A percentile compares a stretch with the other conserved stretches of the same genome.
Conservation (phyloP, 352 stramenopile genomes). For the Phytophthora tubulina region DNA sequence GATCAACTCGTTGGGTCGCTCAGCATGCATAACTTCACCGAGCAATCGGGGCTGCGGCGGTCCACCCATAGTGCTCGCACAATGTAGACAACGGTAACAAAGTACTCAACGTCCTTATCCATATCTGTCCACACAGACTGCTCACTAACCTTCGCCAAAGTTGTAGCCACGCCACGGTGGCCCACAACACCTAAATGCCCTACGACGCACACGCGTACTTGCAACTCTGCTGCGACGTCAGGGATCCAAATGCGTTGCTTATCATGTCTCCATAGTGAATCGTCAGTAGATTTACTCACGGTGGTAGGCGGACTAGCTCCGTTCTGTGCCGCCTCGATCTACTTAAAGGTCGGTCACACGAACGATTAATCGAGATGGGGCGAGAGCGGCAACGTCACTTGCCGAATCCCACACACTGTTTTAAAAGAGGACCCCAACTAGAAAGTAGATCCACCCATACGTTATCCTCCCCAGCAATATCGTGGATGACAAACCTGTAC, state of each 20-base stretch:
- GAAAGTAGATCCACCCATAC: slow-evolving; percentile 22
- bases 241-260: slow-evolving; percentile 14
- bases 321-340: not conserved
- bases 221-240: slow-evolving; percentile 18
- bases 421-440: slow-evolving; percentile 7
- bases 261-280: not conserved
- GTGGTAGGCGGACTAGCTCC: not conserved
- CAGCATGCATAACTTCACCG: not conserved
- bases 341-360: slow-evolving; percentile 4
- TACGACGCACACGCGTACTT: slow-evolving; percentile 39
- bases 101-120: slow-evolving; percentile 20
- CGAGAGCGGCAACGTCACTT: not conserved
- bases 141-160: slow-evolving; percentile 6
- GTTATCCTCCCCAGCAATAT: slow-evolving; percentile 20
- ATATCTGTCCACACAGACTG: slow-evolving; percentile 29
- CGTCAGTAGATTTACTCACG: not conserved
- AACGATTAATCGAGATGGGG: slow-evolving; percentile 10
- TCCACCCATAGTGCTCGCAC: slow-evolving; percentile 3
- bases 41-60: slow-evolving; percentile 15
- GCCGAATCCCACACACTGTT: slow-evolving; percentile 14
- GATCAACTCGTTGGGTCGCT: not conserved
- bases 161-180: slow-evolving; percentile 31
- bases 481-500: slow-evolving; percentile 24
- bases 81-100: slow-evolving; percentile 42
- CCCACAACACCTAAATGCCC: slow-evolving; percentile 36